These are phyloP conservation scores for Wallacemonas sp. DNA, from an alignment of 208 protist genomes.

Conservation along the genomic window DNA sequence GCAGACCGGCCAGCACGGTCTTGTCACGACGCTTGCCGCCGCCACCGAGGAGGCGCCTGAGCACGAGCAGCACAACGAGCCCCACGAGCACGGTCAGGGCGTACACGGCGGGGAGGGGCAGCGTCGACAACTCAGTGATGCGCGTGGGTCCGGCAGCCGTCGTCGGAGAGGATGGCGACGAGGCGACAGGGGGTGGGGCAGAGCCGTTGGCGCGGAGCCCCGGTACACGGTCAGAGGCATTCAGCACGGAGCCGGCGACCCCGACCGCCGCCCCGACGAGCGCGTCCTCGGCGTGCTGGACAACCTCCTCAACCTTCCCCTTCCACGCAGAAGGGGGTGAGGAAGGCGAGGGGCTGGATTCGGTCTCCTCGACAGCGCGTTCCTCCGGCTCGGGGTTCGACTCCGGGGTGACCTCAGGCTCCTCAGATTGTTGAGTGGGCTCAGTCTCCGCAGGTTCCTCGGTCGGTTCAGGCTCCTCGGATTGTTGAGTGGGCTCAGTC, in stretches of 20 bases:
- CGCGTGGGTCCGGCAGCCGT: too few relatives aligned
- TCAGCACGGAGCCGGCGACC: background rate
- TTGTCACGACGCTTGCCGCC: constrained; percentile 20
- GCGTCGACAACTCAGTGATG: background rate
- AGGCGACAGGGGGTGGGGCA: too few relatives aligned
- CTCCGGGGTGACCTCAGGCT: too few relatives aligned
- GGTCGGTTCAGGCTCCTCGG: background rate
- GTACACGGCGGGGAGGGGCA: background rate
- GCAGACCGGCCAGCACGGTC: constrained; percentile 65
- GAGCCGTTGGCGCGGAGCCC: too few relatives aligned
- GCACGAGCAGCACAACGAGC: constrained; percentile 24
- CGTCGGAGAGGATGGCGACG: too few relatives aligned
- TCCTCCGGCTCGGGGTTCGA: too few relatives aligned
- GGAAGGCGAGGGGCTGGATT: background rate
- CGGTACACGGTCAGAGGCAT: background rate
- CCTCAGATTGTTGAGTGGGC: background rate
- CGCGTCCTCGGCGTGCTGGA: background rate
- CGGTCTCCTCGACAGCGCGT: background rate
- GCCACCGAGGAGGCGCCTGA: constrained; percentile 7
- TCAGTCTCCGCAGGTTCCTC: background rate
- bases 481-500: background rate
- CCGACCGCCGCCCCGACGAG: background rate
- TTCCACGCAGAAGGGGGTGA: background rate
- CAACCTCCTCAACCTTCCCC: background rate
- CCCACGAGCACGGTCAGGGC: constrained; percentile 14